phyloP scores from a whole-genome alignment of 1,284 basidiomycete species.

The Stygiomarasmius scandens region DNA sequence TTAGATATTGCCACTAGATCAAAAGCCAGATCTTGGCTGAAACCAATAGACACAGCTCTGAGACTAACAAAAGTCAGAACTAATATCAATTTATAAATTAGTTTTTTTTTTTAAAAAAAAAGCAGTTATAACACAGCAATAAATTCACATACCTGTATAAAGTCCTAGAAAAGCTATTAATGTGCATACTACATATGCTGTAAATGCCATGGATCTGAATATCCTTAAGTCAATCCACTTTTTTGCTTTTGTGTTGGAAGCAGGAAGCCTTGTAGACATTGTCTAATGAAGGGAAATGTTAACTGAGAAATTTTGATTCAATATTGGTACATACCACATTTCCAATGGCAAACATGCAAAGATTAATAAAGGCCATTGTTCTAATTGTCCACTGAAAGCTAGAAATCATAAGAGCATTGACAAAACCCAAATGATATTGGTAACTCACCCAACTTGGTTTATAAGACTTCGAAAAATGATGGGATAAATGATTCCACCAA shows the following conservation, averaged over 20 bases:
- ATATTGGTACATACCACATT: not conserved
- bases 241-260: not conserved
- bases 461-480: constrained; percentile 7
- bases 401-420: not conserved
- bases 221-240: too few relatives aligned
- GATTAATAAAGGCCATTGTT: constrained; percentile 1
- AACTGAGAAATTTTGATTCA: not conserved
- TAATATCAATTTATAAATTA: too few relatives aligned
- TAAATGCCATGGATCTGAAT: too few relatives aligned
- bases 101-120: too few relatives aligned
- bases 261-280: not conserved
- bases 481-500: constrained; percentile 8
- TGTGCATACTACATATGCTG: not conserved
- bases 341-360: not conserved
- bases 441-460: not conserved
- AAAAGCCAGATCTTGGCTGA: not conserved
- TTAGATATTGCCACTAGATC: constrained; percentile 6
- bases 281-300: not conserved
- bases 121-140: too few relatives aligned
- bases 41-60: constrained; percentile 2
- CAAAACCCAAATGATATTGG: not conserved
- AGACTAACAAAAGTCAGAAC: constrained; percentile 5
- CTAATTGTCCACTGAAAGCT: constrained; percentile 8
- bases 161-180: constrained; percentile 6
- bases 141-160: constrained; percentile 1